Base-by-base conservation (phyloP, 768 basidiomycete genomes). In the Serpula lacrymans region DNA sequence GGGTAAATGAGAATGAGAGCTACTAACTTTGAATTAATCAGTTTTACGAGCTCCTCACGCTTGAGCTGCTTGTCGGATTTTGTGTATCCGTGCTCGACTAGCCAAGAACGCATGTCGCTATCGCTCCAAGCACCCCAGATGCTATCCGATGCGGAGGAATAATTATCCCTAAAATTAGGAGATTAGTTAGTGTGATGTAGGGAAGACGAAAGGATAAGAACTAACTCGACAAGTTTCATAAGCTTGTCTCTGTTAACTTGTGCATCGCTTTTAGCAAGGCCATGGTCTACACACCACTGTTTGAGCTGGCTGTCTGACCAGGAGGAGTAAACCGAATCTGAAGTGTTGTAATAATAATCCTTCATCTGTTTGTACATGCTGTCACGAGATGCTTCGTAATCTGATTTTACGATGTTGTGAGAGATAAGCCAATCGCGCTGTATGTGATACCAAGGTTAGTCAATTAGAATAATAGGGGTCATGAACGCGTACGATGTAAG, bases 251-350 rank as follows among this genome's bases (percentile, higher is more conserved):
- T 75, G 49, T 70, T 68, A 29, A 75, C 56, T 54, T 85, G 69
- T 2, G 78, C 75, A 42, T 90, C 78, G 36, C 71, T 76, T 69
- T 89, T 90, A 65, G 92, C 60, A 48, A 88, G 54, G 16, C 71
- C 72, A 56, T 88, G 82, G 23, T 81, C 59, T 46, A 93, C 75
- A 36, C 96, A 81, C 88, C 89, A 97, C 21, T 66, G 51, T 50
- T 81, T 80, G 51, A 92, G 62, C 43, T 90, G 74, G 6, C 78
- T 82, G 41, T 95, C 90, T 39, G 78, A 71, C 93, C 93, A 95
- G 1, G 75, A 63, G 33, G 65, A 55, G 67, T 76, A 88, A 26
- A 80, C 78, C 12, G 62, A 57, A 33, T 85, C 77, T 34, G 63
- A 55, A 10, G 63, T 49, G 37, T 63, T 64, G 54, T 88, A 94